Evolutionary conservation across 495 filamentous ascomycete genomes (phyloP).

Genomic region (Saxophila tyrrhenica): DNA sequence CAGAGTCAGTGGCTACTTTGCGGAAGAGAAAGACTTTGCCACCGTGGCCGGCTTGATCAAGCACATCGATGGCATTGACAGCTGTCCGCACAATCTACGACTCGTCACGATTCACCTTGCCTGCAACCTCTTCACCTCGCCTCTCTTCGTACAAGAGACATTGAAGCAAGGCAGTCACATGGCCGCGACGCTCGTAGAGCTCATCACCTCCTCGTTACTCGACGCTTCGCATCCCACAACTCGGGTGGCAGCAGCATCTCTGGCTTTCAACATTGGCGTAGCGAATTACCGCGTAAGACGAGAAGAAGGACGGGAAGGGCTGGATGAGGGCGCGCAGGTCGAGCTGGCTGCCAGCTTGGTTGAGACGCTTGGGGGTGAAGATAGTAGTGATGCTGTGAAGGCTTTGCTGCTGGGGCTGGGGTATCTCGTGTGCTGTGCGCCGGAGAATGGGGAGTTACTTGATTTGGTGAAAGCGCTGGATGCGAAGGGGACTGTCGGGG

Average conservation of each 20-base stretch:
- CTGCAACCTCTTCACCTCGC: slow-evolving; percentile 52
- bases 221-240: slow-evolving; percentile 40
- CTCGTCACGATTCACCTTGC: slow-evolving; percentile 62
- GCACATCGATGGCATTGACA: slow-evolving; percentile 38
- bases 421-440: slow-evolving; percentile 57
- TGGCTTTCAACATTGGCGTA: slow-evolving; percentile 72
- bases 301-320: slow-evolving; percentile 43
- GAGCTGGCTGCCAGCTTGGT: slow-evolving; percentile 66
- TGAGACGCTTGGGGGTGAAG: slow-evolving; percentile 61
- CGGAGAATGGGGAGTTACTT: slow-evolving; percentile 55
- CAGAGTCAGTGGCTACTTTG: slow-evolving; percentile 77
- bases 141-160: slow-evolving; percentile 36
- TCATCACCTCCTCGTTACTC: slow-evolving; percentile 44
- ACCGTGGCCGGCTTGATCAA: slow-evolving; percentile 56
- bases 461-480: slow-evolving; percentile 67
- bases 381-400: slow-evolving; percentile 57
- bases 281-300: slow-evolving; percentile 56
- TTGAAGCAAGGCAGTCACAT: slow-evolving; percentile 17
- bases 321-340: slow-evolving; percentile 59
- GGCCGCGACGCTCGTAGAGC: slow-evolving; percentile 31
- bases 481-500: slow-evolving; percentile 34
- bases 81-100: slow-evolving; percentile 65
- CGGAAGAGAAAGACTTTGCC: slow-evolving; percentile 54
- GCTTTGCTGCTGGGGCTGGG: slow-evolving; percentile 64
- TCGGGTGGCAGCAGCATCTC: slow-evolving; percentile 65